Evolutionary conservation across 495 filamentous ascomycete species (phyloP), one percentile per base, ranked within the genome.

Genomic region (Penicillium argentinense): DNA sequence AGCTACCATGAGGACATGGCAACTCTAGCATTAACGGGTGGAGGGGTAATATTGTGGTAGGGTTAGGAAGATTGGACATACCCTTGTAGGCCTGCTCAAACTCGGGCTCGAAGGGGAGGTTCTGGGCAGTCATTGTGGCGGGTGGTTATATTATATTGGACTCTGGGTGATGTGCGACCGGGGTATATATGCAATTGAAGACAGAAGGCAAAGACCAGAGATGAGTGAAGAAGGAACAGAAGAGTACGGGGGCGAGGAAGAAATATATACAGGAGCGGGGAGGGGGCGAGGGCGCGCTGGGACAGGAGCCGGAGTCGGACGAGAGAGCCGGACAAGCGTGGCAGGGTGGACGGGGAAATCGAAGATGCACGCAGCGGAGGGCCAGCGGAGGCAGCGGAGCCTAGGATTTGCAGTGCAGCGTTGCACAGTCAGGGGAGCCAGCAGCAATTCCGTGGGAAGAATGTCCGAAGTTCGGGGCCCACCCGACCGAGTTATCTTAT

Each of bases 1-100:
- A 41, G 23, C 19, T 13, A 24, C 12, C 24, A 25, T 32, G 21
- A 29, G 17, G 25, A 21, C n/a, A 26, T 29, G 12, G 16, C n/a
- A n/a, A n/a, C n/a, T n/a, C n/a, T 17, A 32, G 11, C 9, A 9
- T 16, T 9, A 38, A 38, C 19, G 34, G 3, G 34, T 14, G 9
- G n/a, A 6, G n/a, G 33, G 17, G 34, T 25, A 25, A 14, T 12
- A 23, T 38, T 21, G 17, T n/a, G n/a, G n/a, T n/a, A 33, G 11
- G 8, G 21, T 16, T 39, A 30, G 21, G 13, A 12, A 30, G 9
- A 34, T 12, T 37, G 13, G 7, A 61, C 67, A 65, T 75, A 96
- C 91, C 91, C 73, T 93, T 90, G 80, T 95, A 95, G 54, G 93
- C 93, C 80, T 98, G 93, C 83, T 97, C 85, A 76, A 97, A 98